Base-by-base conservation (phyloP, 2,329 filamentous ascomycete species). In the Hypomyces perniciosus region DNA sequence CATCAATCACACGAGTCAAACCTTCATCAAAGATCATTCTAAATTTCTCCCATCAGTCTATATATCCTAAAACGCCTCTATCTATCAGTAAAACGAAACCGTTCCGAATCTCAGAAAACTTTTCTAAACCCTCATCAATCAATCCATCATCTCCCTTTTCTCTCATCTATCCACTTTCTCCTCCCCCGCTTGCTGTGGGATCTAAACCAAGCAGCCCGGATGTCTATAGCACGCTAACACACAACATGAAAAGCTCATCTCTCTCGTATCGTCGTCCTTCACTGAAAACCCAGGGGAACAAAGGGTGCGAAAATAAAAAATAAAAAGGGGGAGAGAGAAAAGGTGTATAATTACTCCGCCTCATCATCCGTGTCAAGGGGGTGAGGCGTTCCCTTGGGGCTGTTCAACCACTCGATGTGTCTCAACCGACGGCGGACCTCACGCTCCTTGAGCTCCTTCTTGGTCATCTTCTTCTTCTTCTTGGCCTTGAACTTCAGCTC, bases 401-500 rank as follows among this genome's bases (percentile, higher is more conserved):
- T 88, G 72, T 90, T 92, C 61, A 95, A 75, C 87, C 86, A 88
- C 67, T 86, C 80, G 61, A 88, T 86, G 71, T 99, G 90, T 62
- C 93, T 83, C 70, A 97, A 75, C 61, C 93, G 80, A 59, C 92
- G 82, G 57, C 95, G 80, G 40, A 87, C 86, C 72, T 97, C 92
- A 20, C 87, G 80, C 69, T 99, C 93, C 81, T 99, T 99, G 67
- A 91, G 61, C 71, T 99, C 90, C 72, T 90, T 90, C 77, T 95
- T 89, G 51, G 93, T 99, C 82, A 93, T 82, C 88, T 99, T 99
- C 84, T 92, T 95, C 90, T 96, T 96, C 80, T 91, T 93, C 71
- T 79, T 83, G 8, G 87, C 78, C 69, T 79, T 83, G 84, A 99
- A 99, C 75, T 95, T 92, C 78, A 99, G 81, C 54, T 69, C 86